These are phyloP conservation scores for Pseudophaeomoniella oleicola DNA, from an alignment of 2,329 filamentous ascomycete species.

Conservation along the genomic window DNA sequence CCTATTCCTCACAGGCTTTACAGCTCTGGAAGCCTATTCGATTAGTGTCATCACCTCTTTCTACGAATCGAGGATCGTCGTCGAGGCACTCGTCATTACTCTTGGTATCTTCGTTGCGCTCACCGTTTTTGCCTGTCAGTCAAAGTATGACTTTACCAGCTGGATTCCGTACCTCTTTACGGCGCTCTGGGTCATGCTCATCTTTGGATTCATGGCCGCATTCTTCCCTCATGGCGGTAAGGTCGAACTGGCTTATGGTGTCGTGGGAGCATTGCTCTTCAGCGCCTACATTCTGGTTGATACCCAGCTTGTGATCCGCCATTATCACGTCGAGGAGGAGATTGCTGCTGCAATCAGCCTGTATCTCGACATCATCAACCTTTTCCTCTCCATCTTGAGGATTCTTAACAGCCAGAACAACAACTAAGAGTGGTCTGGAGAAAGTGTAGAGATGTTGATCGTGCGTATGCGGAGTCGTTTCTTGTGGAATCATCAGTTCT, in stretches of 20 bases:
- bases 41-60: slow-evolving; percentile 87
- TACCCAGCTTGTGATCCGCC: slow-evolving; percentile 86
- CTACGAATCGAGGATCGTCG: slow-evolving; percentile 68
- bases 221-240: slow-evolving; percentile 80
- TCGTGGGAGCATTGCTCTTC: slow-evolving; percentile 72
- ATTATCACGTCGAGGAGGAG: slow-evolving; percentile 96
- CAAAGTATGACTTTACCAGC: slow-evolving; percentile 93
- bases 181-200: slow-evolving; percentile 71
- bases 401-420: slow-evolving; percentile 94
- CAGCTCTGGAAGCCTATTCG: slow-evolving; percentile 80
- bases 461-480: too few relatives aligned
- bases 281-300: slow-evolving; percentile 91
- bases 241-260: slow-evolving; percentile 72
- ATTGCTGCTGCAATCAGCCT: slow-evolving; percentile 89
- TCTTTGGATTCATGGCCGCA: slow-evolving; percentile 83
- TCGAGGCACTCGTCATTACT: slow-evolving; percentile 82
- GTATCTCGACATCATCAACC: slow-evolving; percentile 91
- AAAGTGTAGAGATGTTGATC: too few relatives aligned
- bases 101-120: slow-evolving; percentile 49
- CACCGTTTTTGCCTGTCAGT: slow-evolving; percentile 82
- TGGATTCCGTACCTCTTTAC: slow-evolving; percentile 96
- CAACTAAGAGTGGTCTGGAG: too few relatives aligned
- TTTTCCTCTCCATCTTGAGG: slow-evolving; percentile 88
- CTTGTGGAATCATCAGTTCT: too few relatives aligned
- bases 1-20: slow-evolving; percentile 81